phyloP scores from a whole-genome alignment of 176 grass and related monocot genomes.

The Zea mays region DNA sequence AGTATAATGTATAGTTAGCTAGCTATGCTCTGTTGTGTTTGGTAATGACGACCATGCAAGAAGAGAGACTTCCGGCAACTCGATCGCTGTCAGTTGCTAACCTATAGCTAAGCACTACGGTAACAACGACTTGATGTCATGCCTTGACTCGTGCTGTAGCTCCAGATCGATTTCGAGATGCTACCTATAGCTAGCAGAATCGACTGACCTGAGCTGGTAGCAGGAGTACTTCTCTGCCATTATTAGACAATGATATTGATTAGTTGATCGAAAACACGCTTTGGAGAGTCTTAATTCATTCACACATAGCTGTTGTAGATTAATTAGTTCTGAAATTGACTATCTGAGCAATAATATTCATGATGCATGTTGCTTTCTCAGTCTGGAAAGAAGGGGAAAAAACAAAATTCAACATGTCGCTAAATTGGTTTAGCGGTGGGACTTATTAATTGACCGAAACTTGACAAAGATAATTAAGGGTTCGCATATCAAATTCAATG shows the following conservation, averaged over 20 bases:
- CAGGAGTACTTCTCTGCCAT: no score
- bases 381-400: no score
- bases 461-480: background rate
- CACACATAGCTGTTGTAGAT: background rate
- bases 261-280: no score
- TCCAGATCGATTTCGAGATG: background rate
- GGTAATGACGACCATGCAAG: background rate
- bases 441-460: background rate
- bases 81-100: background rate
- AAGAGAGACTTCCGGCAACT: background rate
- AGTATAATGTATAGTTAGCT: background rate
- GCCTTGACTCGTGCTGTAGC: background rate
- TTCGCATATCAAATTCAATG: background rate
- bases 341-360: no score
- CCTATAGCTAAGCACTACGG: background rate
- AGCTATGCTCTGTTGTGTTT: background rate
- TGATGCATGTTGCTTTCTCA: no score
- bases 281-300: background rate
- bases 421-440: background rate
- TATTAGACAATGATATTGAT: no score
- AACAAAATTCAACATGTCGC: no score
- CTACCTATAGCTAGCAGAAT: background rate
- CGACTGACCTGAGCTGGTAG: background rate
- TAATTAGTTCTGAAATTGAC: conserved; percentile 1
- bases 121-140: background rate